Base-by-base conservation (phyloP, 2,329 filamentous ascomycete genomes). In the Coleophoma crateriformis region DNA sequence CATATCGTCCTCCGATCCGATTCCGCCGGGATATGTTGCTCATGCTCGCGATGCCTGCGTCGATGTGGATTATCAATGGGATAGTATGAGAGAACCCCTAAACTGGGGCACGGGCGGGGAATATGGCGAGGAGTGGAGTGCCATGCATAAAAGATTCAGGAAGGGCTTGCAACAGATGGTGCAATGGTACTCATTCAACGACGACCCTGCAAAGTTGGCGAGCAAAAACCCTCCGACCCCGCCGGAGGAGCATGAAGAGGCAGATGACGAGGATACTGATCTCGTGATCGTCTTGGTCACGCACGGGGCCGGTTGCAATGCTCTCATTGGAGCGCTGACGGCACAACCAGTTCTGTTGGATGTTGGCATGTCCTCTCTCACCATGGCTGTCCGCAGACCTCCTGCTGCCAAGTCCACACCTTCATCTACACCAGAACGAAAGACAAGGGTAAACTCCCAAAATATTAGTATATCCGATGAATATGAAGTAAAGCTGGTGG, bases 241-340 rank as follows among this genome's bases (percentile, higher is more conserved):
- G 34, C 63, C 70, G n/a, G 63, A 66, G 20, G 53, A 63, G 3
- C 65, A 70, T 0, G 66, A 72, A 12, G 71, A 77, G 38, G 52
- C 61, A 1, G 77, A 81, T 0, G 81, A 87, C 13, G 80, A 84
- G 19, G 77, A 83, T 33, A 76, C 81, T 1, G 88, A 95, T 58
- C 79, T 90, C 1, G 84, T 97, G 1, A 73, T 99, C 14, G 77
- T 99, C 38, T 71, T 99, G 7, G 87, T 99, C 19, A 96, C 94
- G 0, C 94, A 99, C 64, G 92, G 92, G 20, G 94, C 94, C 13
- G 94, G 94, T 37, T 96, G 92, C 69, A 99, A 99, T 70, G 94
- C 94, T 2, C 71, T 99, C 41, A 91, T 99, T 54, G 90, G 92
- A 12, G 90, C 90, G 22, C 80, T 99, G 56, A 95, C 91, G 0